These are phyloP conservation scores for Cucurbita ficifolia DNA, from an alignment of 306 rosid species.

Conservation along the genomic window DNA sequence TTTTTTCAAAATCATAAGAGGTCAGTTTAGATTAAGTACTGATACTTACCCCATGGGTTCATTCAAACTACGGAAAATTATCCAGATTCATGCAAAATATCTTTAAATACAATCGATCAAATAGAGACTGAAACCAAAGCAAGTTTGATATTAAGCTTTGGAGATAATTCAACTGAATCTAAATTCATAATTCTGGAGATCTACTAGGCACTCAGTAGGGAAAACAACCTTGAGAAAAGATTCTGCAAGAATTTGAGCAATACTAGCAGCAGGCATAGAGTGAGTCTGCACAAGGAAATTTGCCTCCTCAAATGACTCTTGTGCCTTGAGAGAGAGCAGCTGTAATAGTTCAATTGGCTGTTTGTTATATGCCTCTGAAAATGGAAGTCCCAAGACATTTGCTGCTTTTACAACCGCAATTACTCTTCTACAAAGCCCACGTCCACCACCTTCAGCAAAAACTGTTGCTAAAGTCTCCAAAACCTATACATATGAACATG, in stretches of 20 bases:
- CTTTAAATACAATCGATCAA: neutral
- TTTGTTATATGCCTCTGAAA: constrained; percentile 78
- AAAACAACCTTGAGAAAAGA: constrained; percentile 75
- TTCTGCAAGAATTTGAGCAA: constrained; percentile 95
- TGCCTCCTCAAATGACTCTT: constrained; percentile 96
- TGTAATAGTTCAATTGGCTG: constrained; percentile 87
- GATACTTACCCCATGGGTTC: neutral
- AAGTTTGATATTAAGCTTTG: neutral
- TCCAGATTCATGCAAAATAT: neutral
- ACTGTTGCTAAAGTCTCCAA: constrained; percentile 58
- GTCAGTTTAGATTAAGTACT: neutral
- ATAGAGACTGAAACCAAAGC: neutral
- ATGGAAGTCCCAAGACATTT: constrained; percentile 58
- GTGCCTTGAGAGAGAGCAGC: constrained; percentile 93
- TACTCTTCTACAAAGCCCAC: constrained; percentile 77
- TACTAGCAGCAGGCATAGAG: constrained; percentile 72
- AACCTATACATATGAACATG: constrained; percentile 32
- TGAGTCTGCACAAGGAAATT: constrained; percentile 70
- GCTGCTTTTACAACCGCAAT: constrained; percentile 84
- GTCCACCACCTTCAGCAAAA: constrained; percentile 75
- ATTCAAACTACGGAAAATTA: neutral
- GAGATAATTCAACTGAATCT: neutral
- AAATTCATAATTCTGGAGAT: neutral
- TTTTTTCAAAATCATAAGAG: constrained; percentile 5
- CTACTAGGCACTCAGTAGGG: neutral